These are phyloP conservation scores for Neurospora terricola DNA, from an alignment of 495 filamentous ascomycete species.

Conservation along the genomic window DNA sequence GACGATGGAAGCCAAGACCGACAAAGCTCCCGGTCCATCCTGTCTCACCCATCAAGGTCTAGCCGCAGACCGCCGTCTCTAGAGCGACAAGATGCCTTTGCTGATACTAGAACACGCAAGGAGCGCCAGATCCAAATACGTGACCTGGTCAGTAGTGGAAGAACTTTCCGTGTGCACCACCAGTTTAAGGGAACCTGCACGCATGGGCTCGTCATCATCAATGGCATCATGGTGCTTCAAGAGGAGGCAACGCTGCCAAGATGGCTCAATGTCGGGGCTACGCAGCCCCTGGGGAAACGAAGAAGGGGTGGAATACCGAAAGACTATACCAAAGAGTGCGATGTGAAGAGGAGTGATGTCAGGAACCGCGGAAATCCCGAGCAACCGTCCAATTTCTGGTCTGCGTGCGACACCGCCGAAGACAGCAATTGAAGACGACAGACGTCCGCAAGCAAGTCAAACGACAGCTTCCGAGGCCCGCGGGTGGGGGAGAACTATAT, in stretches of 20 bases:
- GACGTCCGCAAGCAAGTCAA: not conserved
- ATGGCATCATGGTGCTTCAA: not conserved
- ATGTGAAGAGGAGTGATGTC: not conserved
- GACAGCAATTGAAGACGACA: not conserved
- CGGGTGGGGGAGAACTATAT: not conserved
- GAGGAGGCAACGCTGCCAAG: not conserved
- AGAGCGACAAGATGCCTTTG: not conserved
- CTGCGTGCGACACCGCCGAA: not conserved
- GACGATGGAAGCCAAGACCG: not conserved
- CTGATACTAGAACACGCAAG: not conserved
- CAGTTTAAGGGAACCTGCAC: not conserved
- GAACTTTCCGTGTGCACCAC: not conserved
- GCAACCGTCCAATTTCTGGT: not conserved
- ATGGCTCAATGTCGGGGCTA: not conserved
- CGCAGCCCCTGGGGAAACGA: not conserved
- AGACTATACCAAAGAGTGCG: not conserved
- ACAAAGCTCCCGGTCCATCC: not conserved
- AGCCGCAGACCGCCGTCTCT: not conserved
- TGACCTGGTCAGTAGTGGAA: not conserved
- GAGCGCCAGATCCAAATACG: not conserved
- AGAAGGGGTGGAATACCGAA: not conserved
- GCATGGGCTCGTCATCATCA: not conserved
- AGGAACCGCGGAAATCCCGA: not conserved
- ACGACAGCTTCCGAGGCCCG: not conserved
- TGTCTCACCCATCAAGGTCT: not conserved